Evolutionary conservation across 1,139 yeast genomes (phyloP), one percentile per base, ranked within the genome.

Genomic region (Taphrina populina): DNA sequence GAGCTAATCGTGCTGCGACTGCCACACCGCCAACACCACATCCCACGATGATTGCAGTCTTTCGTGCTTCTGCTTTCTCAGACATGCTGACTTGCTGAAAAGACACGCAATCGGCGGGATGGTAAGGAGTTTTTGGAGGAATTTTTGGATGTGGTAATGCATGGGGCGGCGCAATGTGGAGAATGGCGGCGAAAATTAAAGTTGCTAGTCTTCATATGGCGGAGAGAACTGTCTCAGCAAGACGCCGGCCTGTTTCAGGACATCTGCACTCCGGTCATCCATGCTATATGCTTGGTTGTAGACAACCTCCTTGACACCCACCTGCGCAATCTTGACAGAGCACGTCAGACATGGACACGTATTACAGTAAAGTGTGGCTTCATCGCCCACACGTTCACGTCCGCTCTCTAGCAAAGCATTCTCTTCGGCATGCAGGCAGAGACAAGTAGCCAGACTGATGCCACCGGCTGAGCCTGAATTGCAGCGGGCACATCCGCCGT

Each of bases 281-380:
- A 92, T 92, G 47, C 92, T 83, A 67, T 92, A 92, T 59, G 88
- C 80, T 69, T 86, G 95, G 2, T 95, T 87, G 66, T 88, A 92
- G 2, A 92, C 95, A 39, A 59, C 60, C 68, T 90, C 96, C 29
- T 74, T 76, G 49, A 92, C 83, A 1, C 98, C 98, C 63, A 86
- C 78, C 70, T 92, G 99, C 7, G 88, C 95, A 55, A 92, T 90
- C 70, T 92, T 92, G 47, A 92, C 88, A 4, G 95, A 82, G 69
- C 99, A 92, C 0, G 98, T 94, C 60, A 92, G 73, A 67, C 99
- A 94, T 0, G 99, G 99, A 66, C 97, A 92, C 6, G 98, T 92
- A 68, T 92, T 92, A 70, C 98, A 94, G 69, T 92, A 92, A 57
- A 92, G 71, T 0, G 80, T 82, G 2, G 83, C 77, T 34, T 70